phyloP scores from a whole-genome alignment of 1,139 yeast genomes.

The Geotrichum macrosporum region DNA sequence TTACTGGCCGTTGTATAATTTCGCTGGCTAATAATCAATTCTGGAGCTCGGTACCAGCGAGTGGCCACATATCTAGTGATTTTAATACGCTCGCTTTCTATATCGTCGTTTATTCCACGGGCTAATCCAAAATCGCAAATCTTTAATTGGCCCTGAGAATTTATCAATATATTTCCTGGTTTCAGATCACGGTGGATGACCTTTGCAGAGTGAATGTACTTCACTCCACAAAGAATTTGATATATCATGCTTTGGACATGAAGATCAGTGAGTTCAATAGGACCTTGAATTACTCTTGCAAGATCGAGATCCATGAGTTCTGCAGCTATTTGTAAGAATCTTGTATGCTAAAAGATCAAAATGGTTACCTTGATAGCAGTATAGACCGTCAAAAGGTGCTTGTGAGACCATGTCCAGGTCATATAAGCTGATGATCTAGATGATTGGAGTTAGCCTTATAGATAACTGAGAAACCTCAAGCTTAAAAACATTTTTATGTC shows the following conservation, averaged over 20 bases:
- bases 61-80: slow-evolving; percentile 92
- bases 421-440: slow-evolving; percentile 58
- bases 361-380: slow-evolving; percentile 64
- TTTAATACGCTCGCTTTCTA: slow-evolving; percentile 39
- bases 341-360: no score
- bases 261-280: slow-evolving; percentile 68
- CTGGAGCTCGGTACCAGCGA: slow-evolving; percentile 95
- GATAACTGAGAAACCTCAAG: slow-evolving; percentile 12
- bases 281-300: slow-evolving; percentile 68
- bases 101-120: slow-evolving; percentile 51
- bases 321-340: no score
- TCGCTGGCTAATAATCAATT: slow-evolving; percentile 62
- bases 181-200: slow-evolving; percentile 82
- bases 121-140: slow-evolving; percentile 90
- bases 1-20: slow-evolving; percentile 41
- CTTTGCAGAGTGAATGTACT: slow-evolving; percentile 73
- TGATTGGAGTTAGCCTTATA: slow-evolving; percentile 4
- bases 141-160: slow-evolving; percentile 63
- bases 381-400: slow-evolving; percentile 75
- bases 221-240: slow-evolving; percentile 74
- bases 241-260: slow-evolving; percentile 73
- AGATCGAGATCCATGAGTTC: slow-evolving; percentile 80
- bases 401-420: slow-evolving; percentile 66
- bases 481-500: slow-evolving; percentile 60
- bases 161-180: slow-evolving; percentile 80